phyloP scores from a whole-genome alignment of 225 moss, liverwort and hornwort species.

The Straminergon stramineum region DNA sequence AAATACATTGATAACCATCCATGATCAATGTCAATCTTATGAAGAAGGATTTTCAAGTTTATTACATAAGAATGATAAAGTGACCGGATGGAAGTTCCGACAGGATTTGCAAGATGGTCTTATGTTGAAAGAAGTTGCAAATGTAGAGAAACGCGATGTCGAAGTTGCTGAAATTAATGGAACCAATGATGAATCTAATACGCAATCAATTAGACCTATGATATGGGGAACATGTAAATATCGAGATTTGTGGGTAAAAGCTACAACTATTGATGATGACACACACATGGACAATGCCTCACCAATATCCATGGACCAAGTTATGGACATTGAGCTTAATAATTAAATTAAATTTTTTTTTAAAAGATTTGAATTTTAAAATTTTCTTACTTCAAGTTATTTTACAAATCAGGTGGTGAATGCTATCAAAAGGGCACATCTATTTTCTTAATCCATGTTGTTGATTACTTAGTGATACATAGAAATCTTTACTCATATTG shows the following conservation, averaged over 20 bases:
- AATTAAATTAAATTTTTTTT: no score
- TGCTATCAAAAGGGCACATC: neutral
- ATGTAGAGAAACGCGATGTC: neutral
- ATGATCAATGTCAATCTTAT: neutral
- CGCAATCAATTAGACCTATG: neutral
- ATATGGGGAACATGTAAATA: conserved; percentile 35
- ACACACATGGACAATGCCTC: neutral
- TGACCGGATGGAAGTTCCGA: neutral
- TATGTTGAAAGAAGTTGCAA: conserved; percentile 1
- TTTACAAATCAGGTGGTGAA: neutral
- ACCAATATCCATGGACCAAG: neutral
- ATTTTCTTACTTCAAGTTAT: neutral
- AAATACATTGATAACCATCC: neutral
- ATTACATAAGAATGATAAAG: neutral
- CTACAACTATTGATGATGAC: neutral
- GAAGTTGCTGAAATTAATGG: neutral
- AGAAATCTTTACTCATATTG: neutral
- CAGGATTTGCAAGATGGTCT: neutral
- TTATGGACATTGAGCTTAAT: neutral
- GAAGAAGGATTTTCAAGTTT: neutral
- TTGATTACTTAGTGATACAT: neutral
- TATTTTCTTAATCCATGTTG: neutral
- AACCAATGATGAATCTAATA: neutral
- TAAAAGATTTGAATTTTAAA: no score
- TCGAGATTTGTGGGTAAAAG: conserved; percentile 17